Evolutionary conservation across 2,329 filamentous ascomycete genomes (phyloP).

Genomic region (Penicillium janthinellum): DNA sequence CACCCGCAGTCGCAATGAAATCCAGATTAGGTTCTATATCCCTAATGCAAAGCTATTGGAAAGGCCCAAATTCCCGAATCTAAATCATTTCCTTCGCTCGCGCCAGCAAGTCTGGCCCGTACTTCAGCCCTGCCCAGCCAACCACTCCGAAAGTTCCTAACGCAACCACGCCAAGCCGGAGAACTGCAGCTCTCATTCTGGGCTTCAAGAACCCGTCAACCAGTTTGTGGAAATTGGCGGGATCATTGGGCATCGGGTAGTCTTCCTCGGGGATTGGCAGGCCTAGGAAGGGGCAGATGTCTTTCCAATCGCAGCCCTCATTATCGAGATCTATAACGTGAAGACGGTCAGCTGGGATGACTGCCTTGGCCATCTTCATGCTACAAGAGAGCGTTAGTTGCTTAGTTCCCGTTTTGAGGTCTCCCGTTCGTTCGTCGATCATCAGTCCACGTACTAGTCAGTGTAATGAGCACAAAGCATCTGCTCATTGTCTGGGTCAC

Average conservation of each 20-base stretch:
- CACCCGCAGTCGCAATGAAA: not conserved
- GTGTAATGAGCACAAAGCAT: conserved; percentile 20
- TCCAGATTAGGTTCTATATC: not conserved
- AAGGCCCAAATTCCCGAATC: not conserved
- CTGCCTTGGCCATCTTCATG: conserved; percentile 22
- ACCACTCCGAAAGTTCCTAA: conserved; percentile 14
- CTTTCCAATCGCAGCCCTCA: conserved; percentile 24
- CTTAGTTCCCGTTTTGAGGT: not conserved
- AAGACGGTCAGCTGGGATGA: conserved; percentile 23
- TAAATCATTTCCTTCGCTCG: not conserved
- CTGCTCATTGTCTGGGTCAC: conserved; percentile 16
- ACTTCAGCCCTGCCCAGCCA: conserved; percentile 14
- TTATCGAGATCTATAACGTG: conserved; percentile 25
- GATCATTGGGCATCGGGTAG: conserved; percentile 27
- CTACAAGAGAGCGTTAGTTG: conserved; percentile 5
- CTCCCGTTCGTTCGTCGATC: too few species aligned
- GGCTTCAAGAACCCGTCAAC: conserved; percentile 17
- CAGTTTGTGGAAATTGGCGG: conserved; percentile 21
- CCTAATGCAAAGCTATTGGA: not conserved
- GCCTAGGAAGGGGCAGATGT: conserved; percentile 28
- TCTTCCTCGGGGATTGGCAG: conserved; percentile 22
- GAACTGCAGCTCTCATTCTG: conserved; percentile 11
- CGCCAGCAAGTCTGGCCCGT: conserved; percentile 11
- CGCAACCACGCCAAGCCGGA: conserved; percentile 17
- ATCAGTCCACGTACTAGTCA: conserved; percentile 22